phyloP scores from a whole-genome alignment of 2,329 filamentous ascomycete genomes.

The Diplocarpon rosae region DNA sequence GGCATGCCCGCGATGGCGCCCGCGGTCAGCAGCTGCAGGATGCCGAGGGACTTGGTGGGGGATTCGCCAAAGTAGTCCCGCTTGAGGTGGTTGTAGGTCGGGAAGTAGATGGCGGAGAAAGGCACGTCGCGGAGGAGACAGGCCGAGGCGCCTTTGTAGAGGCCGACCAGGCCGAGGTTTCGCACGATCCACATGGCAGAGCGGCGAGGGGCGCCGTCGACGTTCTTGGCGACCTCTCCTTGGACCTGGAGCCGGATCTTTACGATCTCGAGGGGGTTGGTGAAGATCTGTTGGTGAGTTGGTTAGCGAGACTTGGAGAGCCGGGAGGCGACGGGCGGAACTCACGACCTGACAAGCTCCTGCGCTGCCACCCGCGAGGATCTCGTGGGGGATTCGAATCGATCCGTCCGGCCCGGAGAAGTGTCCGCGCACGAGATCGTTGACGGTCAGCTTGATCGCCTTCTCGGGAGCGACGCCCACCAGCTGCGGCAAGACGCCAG shows the following conservation, averaged over 20 bases:
- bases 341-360: slow-evolving; percentile 93
- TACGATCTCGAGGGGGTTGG: slow-evolving; percentile 96
- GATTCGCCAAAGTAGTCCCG: slow-evolving; percentile 88
- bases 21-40: slow-evolving; percentile 83
- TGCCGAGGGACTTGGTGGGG: slow-evolving; percentile 73
- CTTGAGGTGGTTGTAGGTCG: slow-evolving; percentile 90
- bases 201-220: slow-evolving; percentile 71
- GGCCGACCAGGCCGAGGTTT: slow-evolving; percentile 83
- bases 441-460: slow-evolving; percentile 97
- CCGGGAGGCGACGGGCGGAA: slow-evolving; percentile 21
- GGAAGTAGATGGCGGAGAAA: slow-evolving; percentile 99
- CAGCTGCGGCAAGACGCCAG: slow-evolving; percentile 86
- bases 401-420: slow-evolving; percentile 65
- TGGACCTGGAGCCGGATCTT: slow-evolving; percentile 98
- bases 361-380: slow-evolving; percentile 79
- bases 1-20: slow-evolving; percentile 93
- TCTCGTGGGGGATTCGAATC: slow-evolving; percentile 61
- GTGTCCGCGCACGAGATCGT: slow-evolving; percentile 73
- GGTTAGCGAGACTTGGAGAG: slow-evolving; percentile 1
- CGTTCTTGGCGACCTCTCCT: slow-evolving; percentile 83
- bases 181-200: slow-evolving; percentile 97
- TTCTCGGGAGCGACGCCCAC: slow-evolving; percentile 98
- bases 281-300: slow-evolving; percentile 59
- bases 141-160: slow-evolving; percentile 94
- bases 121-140: slow-evolving; percentile 93